Evolutionary conservation across 345 rosid species (phyloP).

Genomic region (Murraya paniculata): DNA sequence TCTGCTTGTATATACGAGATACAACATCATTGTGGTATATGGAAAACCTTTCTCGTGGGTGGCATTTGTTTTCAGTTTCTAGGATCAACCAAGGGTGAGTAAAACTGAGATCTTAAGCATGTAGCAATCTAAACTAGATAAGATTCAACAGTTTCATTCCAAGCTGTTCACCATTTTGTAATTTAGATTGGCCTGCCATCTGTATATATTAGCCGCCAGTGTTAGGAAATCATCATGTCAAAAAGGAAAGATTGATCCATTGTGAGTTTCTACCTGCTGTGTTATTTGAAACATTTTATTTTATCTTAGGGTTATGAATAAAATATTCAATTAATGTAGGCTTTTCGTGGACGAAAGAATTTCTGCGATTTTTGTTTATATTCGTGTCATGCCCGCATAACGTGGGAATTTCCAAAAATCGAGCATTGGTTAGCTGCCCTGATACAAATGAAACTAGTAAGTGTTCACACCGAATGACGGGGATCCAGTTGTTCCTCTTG

Average conservation of each 20-base stretch:
- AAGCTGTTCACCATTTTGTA: not conserved
- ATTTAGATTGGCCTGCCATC: not conserved
- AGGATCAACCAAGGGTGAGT: not conserved
- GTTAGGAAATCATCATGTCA: too few relatives aligned
- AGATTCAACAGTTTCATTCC: not conserved
- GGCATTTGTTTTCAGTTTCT: not conserved
- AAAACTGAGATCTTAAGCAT: not conserved
- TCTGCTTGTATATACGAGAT: not conserved
- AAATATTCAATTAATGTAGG: not conserved
- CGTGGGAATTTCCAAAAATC: constrained; percentile 9
- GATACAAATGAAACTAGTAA: not conserved
- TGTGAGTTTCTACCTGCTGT: too few relatives aligned
- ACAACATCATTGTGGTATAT: too few relatives aligned
- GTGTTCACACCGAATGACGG: constrained; percentile 6
- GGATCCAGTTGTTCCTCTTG: not conserved
- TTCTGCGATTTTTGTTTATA: not conserved
- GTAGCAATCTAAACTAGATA: not conserved
- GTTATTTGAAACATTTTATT: not conserved
- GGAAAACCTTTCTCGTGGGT: not conserved
- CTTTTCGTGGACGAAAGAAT: not conserved
- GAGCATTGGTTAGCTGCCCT: constrained; percentile 18
- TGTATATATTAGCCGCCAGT: not conserved
- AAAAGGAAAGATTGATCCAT: too few relatives aligned
- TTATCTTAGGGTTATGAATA: not conserved
- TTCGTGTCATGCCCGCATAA: not conserved